phyloP scores from a whole-genome alignment of 306 rosid genomes.

The Betula pendula region DNA sequence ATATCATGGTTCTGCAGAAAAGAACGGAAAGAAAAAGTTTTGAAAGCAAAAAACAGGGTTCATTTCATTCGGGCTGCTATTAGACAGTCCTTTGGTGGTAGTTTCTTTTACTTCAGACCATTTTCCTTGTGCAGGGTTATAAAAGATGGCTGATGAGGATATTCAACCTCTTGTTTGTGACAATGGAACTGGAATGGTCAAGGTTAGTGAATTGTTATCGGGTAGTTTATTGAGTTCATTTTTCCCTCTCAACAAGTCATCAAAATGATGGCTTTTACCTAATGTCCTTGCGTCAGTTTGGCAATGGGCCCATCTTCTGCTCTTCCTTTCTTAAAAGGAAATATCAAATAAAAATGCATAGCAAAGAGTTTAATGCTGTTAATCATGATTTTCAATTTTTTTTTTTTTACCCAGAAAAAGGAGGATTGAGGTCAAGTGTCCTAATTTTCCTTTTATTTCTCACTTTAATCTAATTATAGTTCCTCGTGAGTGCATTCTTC shows the following conservation, averaged over 20 bases:
- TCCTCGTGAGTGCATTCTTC: not conserved
- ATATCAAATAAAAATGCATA: not conserved
- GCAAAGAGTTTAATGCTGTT: not conserved
- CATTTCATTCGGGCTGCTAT: not conserved
- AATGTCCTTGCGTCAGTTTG: not conserved
- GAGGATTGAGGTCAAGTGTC: too few species aligned
- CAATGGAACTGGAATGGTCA: constrained; percentile 75
- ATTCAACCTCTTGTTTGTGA: constrained; percentile 69
- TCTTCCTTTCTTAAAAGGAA: not conserved
- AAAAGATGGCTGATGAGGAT: constrained; percentile 62
- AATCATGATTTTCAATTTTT: not conserved
- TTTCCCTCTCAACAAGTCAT: not conserved
- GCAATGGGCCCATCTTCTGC: not conserved
- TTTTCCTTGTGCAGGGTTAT: constrained; percentile 19
- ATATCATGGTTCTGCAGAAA: not conserved
- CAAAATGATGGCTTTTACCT: not conserved
- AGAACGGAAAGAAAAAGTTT: not conserved
- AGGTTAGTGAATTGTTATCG: constrained; percentile 33
- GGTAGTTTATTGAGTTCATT: not conserved
- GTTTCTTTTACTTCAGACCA: constrained; percentile 5
- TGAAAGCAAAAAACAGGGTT: not conserved
- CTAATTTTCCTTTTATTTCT: too few species aligned
- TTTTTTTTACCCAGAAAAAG: too few species aligned
- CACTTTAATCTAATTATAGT: not conserved
- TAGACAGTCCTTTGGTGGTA: not conserved